Base-by-base conservation (phyloP, 805 yeast species). In the Metschnikowia proteae region DNA sequence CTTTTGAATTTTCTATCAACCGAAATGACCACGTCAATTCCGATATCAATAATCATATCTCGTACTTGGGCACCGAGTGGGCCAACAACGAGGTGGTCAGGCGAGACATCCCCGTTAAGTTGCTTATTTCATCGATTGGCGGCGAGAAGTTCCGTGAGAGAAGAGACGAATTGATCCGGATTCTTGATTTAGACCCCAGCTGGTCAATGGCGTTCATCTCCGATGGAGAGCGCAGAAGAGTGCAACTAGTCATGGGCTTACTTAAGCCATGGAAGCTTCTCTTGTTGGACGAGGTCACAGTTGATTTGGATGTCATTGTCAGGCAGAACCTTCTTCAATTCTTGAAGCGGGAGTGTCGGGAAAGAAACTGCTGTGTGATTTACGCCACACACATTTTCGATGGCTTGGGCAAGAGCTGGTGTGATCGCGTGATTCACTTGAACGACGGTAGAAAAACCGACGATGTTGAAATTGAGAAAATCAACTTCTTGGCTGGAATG, bases 361-460 rank as follows among this genome's bases (percentile, higher is more conserved):
- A 70, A 0, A 75, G 98, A 50, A 67, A 76, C 17, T 83, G 95
- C 52, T 82, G 90, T 42, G 88, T 94, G 33, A 82, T 92, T 3
- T 94, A 94, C 63, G 94, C 98, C 3, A 94, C 99, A 0, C 99
- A 94, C 61, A 94, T 94, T 42, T 94, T 94, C 65, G 99, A 94
- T 60, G 99, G 99, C 0, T 76, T 94, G 49, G 89, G 88, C 10
- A 74, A 76, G 41, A 52, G 55, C 28, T 94, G 98, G 96, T 96
- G 97, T 28, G 86, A 95, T 34, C 74, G 86, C 46, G 73, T 94
- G 6, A 75, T 84, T 10, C 99, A 94, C 65, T 71, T 94, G 54
- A 82, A 79, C 57, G 78, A 80, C 46, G 97, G 98, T 1, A 63
- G 66, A 25, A 75, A 70, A 28, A 63, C 68, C 23, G 71, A 74